Percentiles rank a stretch among this genome's conserved stretches.
These are phyloP conservation scores for Solanum virginianum DNA, from an alignment of 257 asterid genomes.

Conservation along the genomic window DNA sequence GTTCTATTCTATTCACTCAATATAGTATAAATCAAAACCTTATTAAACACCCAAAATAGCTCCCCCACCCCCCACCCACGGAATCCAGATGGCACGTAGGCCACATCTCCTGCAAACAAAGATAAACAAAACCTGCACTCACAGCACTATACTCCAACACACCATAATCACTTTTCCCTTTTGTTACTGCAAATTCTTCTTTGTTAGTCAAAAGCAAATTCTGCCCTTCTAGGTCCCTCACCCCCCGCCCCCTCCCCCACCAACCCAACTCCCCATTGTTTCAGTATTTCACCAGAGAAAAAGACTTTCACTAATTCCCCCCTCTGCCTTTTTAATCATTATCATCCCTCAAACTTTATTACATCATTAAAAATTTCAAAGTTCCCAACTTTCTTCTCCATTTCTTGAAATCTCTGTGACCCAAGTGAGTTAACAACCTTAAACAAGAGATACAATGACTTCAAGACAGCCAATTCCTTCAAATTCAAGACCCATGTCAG, in stretches of 20 bases:
- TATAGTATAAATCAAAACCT: too few relatives aligned
- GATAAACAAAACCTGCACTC: neutral
- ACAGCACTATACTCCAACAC: constrained; percentile 16
- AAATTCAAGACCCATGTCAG: constrained; percentile 30
- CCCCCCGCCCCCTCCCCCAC: neutral
- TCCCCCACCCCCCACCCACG: neutral
- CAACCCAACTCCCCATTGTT: neutral
- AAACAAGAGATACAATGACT: constrained; percentile 23
- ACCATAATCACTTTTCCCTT: neutral
- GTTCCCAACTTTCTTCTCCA: constrained; percentile 5
- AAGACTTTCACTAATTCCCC: constrained; percentile 15
- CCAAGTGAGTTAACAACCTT: neutral
- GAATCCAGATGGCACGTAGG: neutral
- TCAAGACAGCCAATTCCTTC: constrained; percentile 47
- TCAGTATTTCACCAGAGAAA: neutral
- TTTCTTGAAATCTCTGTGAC: neutral
- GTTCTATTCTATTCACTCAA: too few relatives aligned
- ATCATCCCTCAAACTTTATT: neutral
- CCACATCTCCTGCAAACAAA: neutral
- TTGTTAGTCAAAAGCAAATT: neutral
- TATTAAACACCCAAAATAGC: neutral
- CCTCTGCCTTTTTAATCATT: constrained; percentile 28
- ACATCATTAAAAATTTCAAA: neutral
- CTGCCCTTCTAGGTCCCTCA: neutral
- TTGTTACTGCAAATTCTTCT: neutral